phyloP scores from a whole-genome alignment of 2,329 filamentous ascomycete genomes.

The Aphanoascus verrucosus region DNA sequence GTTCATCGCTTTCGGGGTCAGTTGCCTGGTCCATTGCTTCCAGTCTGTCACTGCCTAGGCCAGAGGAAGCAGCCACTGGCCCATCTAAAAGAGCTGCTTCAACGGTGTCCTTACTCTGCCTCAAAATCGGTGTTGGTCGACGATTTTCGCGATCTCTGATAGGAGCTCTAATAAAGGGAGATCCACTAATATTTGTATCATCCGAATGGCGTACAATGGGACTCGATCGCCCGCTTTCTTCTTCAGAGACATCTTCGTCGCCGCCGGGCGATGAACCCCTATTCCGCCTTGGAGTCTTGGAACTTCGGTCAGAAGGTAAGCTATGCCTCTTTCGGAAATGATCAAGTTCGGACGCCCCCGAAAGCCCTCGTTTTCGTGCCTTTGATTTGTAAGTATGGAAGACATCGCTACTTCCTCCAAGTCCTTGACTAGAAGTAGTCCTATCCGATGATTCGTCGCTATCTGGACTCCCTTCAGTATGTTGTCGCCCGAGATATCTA shows the following conservation, averaged over 20 bases:
- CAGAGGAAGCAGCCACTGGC: not conserved
- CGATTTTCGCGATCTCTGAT: slow-evolving; percentile 17
- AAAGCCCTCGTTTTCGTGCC: not conserved
- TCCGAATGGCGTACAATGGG: slow-evolving; percentile 22
- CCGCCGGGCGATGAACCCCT: slow-evolving; percentile 21
- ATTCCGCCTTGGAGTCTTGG: slow-evolving; percentile 23
- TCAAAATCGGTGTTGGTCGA: slow-evolving; percentile 6
- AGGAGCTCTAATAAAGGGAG: slow-evolving; percentile 39
- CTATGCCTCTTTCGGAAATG: slow-evolving; percentile 25
- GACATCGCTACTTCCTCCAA: not conserved
- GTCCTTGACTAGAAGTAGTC: not conserved
- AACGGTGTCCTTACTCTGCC: slow-evolving; percentile 2
- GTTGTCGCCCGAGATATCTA: not conserved
- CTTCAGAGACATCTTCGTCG: slow-evolving; percentile 21
- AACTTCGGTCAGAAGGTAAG: slow-evolving; percentile 24
- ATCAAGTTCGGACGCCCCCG: slow-evolving; percentile 13
- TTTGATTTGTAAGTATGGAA: not conserved
- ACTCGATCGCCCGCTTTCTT: slow-evolving; percentile 18
- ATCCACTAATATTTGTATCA: slow-evolving; percentile 37
- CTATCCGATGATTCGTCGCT: not conserved
- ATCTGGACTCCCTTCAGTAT: not conserved
- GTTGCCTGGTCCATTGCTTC: not conserved
- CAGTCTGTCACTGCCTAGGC: not conserved
- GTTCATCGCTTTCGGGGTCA: slow-evolving; percentile 4
- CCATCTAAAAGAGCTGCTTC: not conserved